These are phyloP conservation scores for Amanita subjunquillea DNA, from an alignment of 768 basidiomycete species.

Conservation along the genomic window DNA sequence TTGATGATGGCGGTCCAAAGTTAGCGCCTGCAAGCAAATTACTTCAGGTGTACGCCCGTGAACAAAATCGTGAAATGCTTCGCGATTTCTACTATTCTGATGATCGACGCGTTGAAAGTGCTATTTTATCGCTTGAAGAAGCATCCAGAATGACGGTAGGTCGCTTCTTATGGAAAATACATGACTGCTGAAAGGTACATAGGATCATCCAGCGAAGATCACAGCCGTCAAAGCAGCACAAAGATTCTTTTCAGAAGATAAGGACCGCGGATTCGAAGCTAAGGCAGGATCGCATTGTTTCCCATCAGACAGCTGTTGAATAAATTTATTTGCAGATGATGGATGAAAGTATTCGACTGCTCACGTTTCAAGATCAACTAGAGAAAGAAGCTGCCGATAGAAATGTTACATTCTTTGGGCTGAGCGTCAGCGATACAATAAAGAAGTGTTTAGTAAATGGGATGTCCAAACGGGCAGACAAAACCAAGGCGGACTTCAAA, in stretches of 20 bases:
- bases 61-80: slow-evolving; percentile 86
- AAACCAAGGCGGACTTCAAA: slow-evolving; percentile 81
- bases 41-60: slow-evolving; percentile 82
- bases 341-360: slow-evolving; percentile 75
- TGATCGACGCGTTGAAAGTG: slow-evolving; percentile 89
- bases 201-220: slow-evolving; percentile 71
- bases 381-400: slow-evolving; percentile 72
- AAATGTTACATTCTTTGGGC: slow-evolving; percentile 71
- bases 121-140: slow-evolving; percentile 81
- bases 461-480: slow-evolving; percentile 83
- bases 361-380: slow-evolving; percentile 74
- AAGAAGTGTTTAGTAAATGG: slow-evolving; percentile 66
- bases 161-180: slow-evolving; percentile 4
- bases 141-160: slow-evolving; percentile 53
- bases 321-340: slow-evolving; percentile 53
- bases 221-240: slow-evolving; percentile 71
- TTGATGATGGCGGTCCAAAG: slow-evolving; percentile 79
- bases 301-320: neutral
- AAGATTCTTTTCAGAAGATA: slow-evolving; percentile 93
- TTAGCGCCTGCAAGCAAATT: slow-evolving; percentile 69
- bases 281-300: slow-evolving; percentile 39
- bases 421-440: slow-evolving; percentile 84
- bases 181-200: neutral
- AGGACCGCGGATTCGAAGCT: slow-evolving; percentile 83
- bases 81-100: slow-evolving; percentile 98